These are phyloP conservation scores for Gamsiella multidivaricata DNA, from an alignment of 192 early-diverging fungal species.

Conservation along the genomic window DNA sequence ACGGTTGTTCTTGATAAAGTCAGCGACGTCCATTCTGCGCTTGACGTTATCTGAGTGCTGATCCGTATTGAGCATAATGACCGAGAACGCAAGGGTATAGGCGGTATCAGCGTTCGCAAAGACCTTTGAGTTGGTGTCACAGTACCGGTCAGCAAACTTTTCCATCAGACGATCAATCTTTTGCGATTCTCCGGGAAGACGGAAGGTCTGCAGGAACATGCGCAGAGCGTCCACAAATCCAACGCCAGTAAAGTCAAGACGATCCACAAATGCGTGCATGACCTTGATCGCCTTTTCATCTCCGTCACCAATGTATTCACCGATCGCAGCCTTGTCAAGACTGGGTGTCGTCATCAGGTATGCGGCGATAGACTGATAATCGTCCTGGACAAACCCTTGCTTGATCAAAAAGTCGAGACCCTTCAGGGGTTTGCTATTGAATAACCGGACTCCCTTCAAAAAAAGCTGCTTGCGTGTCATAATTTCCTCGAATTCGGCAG, in stretches of 20 bases:
- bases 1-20: constrained; percentile 92
- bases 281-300: constrained; percentile 91
- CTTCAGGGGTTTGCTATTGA: constrained; percentile 89
- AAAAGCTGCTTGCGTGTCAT: constrained; percentile 89
- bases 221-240: constrained; percentile 86
- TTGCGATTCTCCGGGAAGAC: constrained; percentile 93
- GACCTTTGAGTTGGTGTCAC: constrained; percentile 81
- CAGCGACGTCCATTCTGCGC: constrained; percentile 84
- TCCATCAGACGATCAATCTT: constrained; percentile 97
- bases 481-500: constrained; percentile 83
- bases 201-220: constrained; percentile 87
- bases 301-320: constrained; percentile 93
- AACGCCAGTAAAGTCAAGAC: constrained; percentile 79
- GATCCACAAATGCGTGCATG: constrained; percentile 95
- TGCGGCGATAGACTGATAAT: constrained; percentile 77
- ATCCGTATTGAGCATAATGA: constrained; percentile 95
- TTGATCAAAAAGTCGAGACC: constrained; percentile 85
- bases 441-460: constrained; percentile 78
- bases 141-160: constrained; percentile 94
- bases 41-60: constrained; percentile 89
- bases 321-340: constrained; percentile 87
- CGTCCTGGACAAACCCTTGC: constrained; percentile 76
- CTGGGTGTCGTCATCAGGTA: constrained; percentile 82
- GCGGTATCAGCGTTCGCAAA: constrained; percentile 95
- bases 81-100: constrained; percentile 92